Evolutionary conservation across 352 stramenopile genomes (phyloP).

Genomic region (Phytophthora tentaculata): DNA sequence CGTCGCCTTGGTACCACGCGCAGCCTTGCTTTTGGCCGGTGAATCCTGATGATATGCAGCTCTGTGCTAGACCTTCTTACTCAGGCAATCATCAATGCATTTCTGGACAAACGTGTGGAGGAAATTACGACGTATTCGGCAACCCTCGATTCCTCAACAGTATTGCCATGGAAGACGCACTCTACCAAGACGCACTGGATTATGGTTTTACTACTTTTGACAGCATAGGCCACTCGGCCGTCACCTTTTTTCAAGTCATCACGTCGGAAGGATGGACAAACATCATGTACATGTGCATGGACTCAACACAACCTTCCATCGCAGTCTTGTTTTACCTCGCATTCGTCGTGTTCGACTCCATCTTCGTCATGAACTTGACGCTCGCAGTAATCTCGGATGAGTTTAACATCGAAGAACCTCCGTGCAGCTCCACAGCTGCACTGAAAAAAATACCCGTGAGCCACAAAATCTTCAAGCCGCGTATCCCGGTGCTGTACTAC

Average conservation of each 20-base stretch:
- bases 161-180: constrained; percentile 50
- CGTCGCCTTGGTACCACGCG: constrained; percentile 60
- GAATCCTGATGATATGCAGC: constrained; percentile 66
- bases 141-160: constrained; percentile 63
- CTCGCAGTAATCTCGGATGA: constrained; percentile 92
- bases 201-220: constrained; percentile 94
- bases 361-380: constrained; percentile 94
- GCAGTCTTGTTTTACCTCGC: constrained; percentile 84
- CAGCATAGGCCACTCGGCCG: constrained; percentile 82
- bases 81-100: constrained; percentile 59
- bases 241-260: constrained; percentile 94
- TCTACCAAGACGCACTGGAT: constrained; percentile 69
- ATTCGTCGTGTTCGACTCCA: constrained; percentile 90
- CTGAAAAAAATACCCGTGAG: constrained; percentile 25
- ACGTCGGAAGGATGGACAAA: constrained; percentile 94
- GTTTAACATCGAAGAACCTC: constrained; percentile 74
- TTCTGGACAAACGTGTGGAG: constrained; percentile 51
- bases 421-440: constrained; percentile 34
- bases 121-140: constrained; percentile 72
- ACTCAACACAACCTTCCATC: constrained; percentile 56
- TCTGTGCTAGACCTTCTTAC: constrained; percentile 63
- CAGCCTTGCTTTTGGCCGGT: constrained; percentile 94
- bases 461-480: constrained; percentile 22
- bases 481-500: constrained; percentile 47
- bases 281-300: constrained; percentile 91